phyloP scores from a whole-genome alignment of 306 rosid genomes.

The Sicyos baderoa region DNA sequence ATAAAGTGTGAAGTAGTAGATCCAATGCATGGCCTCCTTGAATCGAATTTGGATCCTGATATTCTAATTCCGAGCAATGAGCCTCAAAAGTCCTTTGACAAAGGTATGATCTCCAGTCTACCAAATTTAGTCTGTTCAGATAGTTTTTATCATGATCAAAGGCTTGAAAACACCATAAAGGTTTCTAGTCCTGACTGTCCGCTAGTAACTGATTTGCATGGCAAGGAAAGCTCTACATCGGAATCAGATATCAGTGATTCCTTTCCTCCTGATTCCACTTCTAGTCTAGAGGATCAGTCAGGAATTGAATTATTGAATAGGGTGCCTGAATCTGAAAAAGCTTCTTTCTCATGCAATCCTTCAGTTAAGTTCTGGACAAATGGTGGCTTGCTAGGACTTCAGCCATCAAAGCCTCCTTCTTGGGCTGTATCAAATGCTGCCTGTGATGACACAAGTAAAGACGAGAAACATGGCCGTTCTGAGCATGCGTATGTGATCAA shows the following conservation, averaged over 20 bases:
- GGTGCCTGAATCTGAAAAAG: constrained; percentile 36
- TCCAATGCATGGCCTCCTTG: constrained; percentile 33
- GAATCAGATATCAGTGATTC: constrained; percentile 29
- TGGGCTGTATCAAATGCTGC: constrained; percentile 42
- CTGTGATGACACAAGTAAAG: constrained; percentile 29
- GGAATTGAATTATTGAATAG: constrained; percentile 30
- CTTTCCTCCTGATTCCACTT: constrained; percentile 28
- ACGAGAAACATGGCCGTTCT: constrained; percentile 28
- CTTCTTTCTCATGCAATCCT: constrained; percentile 36
- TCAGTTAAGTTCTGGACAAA: constrained; percentile 81
- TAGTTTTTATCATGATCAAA: constrained; percentile 25
- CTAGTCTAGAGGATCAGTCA: constrained; percentile 31
- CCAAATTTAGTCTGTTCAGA: constrained; percentile 23
- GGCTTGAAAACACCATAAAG: constrained; percentile 23
- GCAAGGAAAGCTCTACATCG: constrained; percentile 26
- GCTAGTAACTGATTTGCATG: constrained; percentile 21
- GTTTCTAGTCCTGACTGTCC: constrained; percentile 30
- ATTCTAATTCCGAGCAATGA: constrained; percentile 31
- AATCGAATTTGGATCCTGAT: constrained; percentile 26
- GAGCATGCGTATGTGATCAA: constrained; percentile 27
- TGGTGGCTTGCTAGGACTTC: constrained; percentile 92
- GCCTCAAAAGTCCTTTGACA: constrained; percentile 29
- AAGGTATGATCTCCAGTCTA: constrained; percentile 24
- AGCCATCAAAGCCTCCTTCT: constrained; percentile 91
- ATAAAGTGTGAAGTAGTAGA: constrained; percentile 29